Evolutionary conservation across 2,329 filamentous ascomycete genomes (phyloP), one percentile per base, ranked within the genome.

Genomic region (Aspergillus novoparasiticus): DNA sequence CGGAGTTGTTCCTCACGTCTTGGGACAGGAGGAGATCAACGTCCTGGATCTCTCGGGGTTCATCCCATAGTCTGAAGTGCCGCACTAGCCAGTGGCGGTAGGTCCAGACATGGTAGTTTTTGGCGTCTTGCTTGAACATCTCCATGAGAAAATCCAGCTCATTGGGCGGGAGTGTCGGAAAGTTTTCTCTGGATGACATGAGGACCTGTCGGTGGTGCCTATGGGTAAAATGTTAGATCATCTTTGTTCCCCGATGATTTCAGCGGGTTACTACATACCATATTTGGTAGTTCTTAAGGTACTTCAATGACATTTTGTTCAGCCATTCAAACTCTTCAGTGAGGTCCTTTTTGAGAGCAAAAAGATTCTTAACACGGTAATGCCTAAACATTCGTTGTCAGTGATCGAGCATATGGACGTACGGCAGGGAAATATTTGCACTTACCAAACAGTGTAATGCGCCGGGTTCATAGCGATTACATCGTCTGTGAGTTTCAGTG

Each of bases 81-180:
- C 87, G 85, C 78, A 97, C 83, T 81, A 90, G 75, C 88, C 89
- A 84, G 76, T 97, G 93, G 63, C 95, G 86, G 81, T 98, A 99
- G 60, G 90, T 93, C 95, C 95, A 99, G 55, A 98, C 95, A 76
- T 99, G 95, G 77, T 99, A 98, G 82, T 99, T 99, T 81, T 99
- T 99, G 57, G 90, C 87, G 76, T 99, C 95, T 70, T 91, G 85
- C 46, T 85, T 86, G 60, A 99, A 89, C 86, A 99, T 98, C 54
- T 84, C 79, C 63, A 84, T 85, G 64, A 97, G 86, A 76, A 98
- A 98, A 16, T 83, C 84, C 23, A 85, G 83, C 80, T 99, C 95
- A 4, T 86, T 86, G 4, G 83, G 76, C 12, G 86, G 87, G 58
- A 92, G 84, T 21, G 75, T 82, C 16, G 86, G 81, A 62, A 83